Evolutionary conservation across 768 basidiomycete genomes (phyloP), one percentile per base, ranked within the genome.

Genomic region (Collybiopsis luxurians): DNA sequence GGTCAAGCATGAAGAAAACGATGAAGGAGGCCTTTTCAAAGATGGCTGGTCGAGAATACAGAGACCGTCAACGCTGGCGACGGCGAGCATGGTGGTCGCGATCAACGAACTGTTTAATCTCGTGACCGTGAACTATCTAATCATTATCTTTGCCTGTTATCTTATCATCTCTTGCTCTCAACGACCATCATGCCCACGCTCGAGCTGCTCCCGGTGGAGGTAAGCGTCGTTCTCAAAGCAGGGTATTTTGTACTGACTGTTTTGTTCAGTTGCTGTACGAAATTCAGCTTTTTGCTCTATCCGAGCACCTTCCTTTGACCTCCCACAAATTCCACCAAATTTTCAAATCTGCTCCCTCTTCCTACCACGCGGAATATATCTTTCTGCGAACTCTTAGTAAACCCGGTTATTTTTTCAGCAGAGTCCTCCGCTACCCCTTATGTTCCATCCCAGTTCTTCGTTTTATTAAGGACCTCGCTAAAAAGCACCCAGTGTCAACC

Each of bases 311-410:
- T 7, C 92, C 92, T 0, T 69, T 70, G 50, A 72, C 81, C 30
- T 89, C 81, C 59, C 79, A 71, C 58, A 68, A 75, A 38, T 67
- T 95, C 19, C 67, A 82, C 59, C 40, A 66, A 13, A 72, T 88
- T 13, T 89, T 88, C 73, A 69, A 75, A 9, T 67, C 72, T 2
- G 78, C 89, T 0, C 80, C 89, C 0, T 54, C 81, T 0, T 79
- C 79, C 4, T 84, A 85, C 60, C 80, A 79, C 7, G 90, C 89
- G 17, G 75, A 79, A 56, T 96, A 90, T 68, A 79, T 97, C 58
- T 76, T 71, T 64, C 71, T 40, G 55, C 62, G 69, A 61, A 48
- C 63, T 56, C 4, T 55, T 49, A 59, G 65, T 34, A 55, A 46
- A 13, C 36, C 36, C n/a, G 38, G 42, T 55, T 30, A 69, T 49